Conservation (phyloP, 2,329 filamentous ascomycete genomes). For the Aspergillus pseudoviridinutans region DNA sequence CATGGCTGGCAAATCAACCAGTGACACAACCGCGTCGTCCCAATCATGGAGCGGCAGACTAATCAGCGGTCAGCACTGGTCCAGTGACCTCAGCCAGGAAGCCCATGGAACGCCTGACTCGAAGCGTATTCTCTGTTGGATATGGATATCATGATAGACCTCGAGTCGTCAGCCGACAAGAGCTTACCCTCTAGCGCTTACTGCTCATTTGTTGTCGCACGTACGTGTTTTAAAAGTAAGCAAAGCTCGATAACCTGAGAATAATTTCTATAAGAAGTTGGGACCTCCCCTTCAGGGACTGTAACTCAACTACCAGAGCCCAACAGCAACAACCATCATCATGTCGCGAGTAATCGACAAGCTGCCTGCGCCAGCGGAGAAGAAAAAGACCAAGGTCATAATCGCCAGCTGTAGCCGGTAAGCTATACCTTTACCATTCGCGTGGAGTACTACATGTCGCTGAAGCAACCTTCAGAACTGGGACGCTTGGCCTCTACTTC, state of each 20-base stretch:
- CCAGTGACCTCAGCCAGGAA: too few relatives aligned
- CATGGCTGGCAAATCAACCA: too few relatives aligned
- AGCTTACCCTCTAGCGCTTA: not conserved
- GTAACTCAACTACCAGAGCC: too few relatives aligned
- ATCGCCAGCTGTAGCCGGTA: constrained; percentile 22
- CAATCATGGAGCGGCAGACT: too few relatives aligned
- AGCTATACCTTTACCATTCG: not conserved
- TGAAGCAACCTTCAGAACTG: constrained; percentile 10
- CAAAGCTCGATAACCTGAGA: not conserved
- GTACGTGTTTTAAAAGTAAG: not conserved
- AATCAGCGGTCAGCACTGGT: too few relatives aligned
- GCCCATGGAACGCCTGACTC: too few relatives aligned
- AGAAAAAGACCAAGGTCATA: constrained; percentile 18
- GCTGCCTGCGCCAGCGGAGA: constrained; percentile 11
- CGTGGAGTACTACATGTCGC: not conserved
- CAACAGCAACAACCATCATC: not conserved
- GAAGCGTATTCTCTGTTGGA: not conserved
- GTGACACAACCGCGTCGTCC: too few relatives aligned
- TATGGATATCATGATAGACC: too few relatives aligned
- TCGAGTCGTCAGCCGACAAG: too few relatives aligned
- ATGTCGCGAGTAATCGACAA: constrained; percentile 21
- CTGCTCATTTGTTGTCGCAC: not conserved
- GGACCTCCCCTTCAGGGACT: too few relatives aligned
- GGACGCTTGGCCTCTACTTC: constrained; percentile 19
- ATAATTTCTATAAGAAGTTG: not conserved